Conservation (phyloP, 306 rosid genomes). For the Corylus heterophylla region DNA sequence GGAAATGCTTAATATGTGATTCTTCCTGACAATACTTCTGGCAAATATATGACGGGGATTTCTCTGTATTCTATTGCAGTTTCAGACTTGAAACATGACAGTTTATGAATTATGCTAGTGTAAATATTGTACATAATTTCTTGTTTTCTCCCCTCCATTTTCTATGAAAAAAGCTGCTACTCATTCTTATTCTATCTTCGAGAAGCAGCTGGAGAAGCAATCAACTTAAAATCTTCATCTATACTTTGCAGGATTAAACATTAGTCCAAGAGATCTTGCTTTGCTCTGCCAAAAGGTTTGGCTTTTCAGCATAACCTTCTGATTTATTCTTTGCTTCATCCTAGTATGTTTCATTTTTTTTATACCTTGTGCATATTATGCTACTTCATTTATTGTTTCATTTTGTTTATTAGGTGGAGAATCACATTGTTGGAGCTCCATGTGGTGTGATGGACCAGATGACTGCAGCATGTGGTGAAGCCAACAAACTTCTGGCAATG, state of each 20-base stretch:
- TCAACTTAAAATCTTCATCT: conserved; percentile 9
- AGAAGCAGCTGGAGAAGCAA: not conserved
- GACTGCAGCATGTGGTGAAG: conserved; percentile 98
- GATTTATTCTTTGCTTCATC: conserved; percentile 13
- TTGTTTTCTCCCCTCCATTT: not conserved
- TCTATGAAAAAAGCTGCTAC: not conserved
- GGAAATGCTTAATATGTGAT: not conserved
- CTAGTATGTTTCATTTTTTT: conserved; percentile 5
- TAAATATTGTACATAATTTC: not conserved
- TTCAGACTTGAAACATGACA: not conserved
- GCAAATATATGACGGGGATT: not conserved
- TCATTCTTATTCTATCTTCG: not conserved
- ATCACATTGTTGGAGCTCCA: conserved; percentile 98
- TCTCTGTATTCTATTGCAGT: not conserved
- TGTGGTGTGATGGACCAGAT: conserved; percentile 99
- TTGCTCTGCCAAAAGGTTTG: conserved; percentile 95
- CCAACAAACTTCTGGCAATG: conserved; percentile 96
- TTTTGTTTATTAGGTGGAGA: conserved; percentile 71
- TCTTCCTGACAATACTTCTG: not conserved
- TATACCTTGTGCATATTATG: conserved; percentile 14
- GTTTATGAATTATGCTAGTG: not conserved
- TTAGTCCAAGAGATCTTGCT: conserved; percentile 81
- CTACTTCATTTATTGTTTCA: conserved; percentile 24
- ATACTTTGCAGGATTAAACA: conserved; percentile 62
- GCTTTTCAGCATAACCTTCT: conserved; percentile 19